phyloP scores from a whole-genome alignment of 2,329 filamentous ascomycete species.

The Zasmidium angulare region DNA sequence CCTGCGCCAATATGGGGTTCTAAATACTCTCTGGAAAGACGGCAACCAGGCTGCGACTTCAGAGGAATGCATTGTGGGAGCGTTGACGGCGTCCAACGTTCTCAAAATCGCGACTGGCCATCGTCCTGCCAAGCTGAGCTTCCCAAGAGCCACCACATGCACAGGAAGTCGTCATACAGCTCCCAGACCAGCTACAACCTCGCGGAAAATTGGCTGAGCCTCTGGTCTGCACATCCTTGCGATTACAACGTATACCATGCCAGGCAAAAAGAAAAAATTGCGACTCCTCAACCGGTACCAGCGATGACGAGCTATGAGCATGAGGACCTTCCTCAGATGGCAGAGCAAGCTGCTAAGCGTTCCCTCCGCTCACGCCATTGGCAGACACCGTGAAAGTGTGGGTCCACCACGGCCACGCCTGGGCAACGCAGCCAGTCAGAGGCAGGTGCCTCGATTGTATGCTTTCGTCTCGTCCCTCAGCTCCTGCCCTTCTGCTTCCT shows the following conservation, averaged over 20 bases:
- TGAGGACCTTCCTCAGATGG: too few species aligned
- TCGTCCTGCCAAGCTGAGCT: not conserved
- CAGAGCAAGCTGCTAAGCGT: not conserved
- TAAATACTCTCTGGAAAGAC: not conserved
- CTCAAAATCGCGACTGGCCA: not conserved
- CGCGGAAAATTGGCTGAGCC: constrained; percentile 2
- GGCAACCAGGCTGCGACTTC: not conserved
- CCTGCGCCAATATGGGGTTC: constrained; percentile 4
- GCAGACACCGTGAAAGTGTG: not conserved
- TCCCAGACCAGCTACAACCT: not conserved
- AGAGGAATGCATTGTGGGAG: not conserved
- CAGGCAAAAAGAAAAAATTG: not conserved
- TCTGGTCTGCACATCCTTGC: not conserved
- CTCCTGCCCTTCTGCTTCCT: not conserved
- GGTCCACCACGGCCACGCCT: not conserved
- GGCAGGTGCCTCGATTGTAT: not conserved
- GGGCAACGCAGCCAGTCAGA: not conserved
- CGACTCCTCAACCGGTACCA: not conserved
- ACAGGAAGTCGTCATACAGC: not conserved
- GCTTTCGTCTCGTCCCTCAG: not conserved
- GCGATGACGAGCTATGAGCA: too few species aligned
- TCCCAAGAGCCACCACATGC: not conserved
- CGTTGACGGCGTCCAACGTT: not conserved
- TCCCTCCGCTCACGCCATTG: not conserved
- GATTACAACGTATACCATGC: not conserved